phyloP scores from a whole-genome alignment of 2,329 filamentous ascomycete genomes.

The Beauveria asiatica region DNA sequence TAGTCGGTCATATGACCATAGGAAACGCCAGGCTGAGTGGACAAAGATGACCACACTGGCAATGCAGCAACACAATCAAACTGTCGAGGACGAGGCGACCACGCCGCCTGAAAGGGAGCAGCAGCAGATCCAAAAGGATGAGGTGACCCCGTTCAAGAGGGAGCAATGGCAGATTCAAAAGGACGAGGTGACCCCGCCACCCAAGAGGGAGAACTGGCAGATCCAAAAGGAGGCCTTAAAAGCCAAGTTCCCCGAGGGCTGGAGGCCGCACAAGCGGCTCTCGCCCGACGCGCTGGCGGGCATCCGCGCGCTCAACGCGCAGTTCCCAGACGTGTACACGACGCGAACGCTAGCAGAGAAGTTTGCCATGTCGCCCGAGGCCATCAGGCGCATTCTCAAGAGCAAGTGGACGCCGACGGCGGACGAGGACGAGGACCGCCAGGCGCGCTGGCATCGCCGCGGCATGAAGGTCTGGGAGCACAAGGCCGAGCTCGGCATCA shows the following conservation, averaged over 20 bases:
- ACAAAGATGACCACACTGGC: too few species aligned
- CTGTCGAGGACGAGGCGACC: neutral
- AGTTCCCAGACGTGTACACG: constrained; percentile 70
- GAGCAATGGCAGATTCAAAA: constrained; percentile 67
- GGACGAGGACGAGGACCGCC: constrained; percentile 49
- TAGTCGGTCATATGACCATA: neutral
- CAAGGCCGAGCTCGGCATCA: constrained; percentile 51
- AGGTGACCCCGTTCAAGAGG: constrained; percentile 15
- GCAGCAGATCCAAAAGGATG: constrained; percentile 69
- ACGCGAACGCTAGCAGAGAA: constrained; percentile 64
- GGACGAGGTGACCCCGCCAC: neutral
- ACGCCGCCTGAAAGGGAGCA: constrained; percentile 27
- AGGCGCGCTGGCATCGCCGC: constrained; percentile 52
- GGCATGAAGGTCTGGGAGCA: constrained; percentile 52
- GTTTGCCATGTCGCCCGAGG: constrained; percentile 83
- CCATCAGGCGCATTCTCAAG: constrained; percentile 76
- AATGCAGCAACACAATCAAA: too few species aligned
- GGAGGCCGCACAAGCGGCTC: constrained; percentile 75
- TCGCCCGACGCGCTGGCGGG: constrained; percentile 90
- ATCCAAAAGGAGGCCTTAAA: constrained; percentile 66
- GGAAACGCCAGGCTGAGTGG: neutral
- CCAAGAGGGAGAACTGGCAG: constrained; percentile 53
- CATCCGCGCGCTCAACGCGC: constrained; percentile 71
- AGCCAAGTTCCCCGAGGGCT: constrained; percentile 72
- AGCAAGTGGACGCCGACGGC: constrained; percentile 62